phyloP scores from a whole-genome alignment of 768 basidiomycete species.

The Tulasnella sp. region DNA sequence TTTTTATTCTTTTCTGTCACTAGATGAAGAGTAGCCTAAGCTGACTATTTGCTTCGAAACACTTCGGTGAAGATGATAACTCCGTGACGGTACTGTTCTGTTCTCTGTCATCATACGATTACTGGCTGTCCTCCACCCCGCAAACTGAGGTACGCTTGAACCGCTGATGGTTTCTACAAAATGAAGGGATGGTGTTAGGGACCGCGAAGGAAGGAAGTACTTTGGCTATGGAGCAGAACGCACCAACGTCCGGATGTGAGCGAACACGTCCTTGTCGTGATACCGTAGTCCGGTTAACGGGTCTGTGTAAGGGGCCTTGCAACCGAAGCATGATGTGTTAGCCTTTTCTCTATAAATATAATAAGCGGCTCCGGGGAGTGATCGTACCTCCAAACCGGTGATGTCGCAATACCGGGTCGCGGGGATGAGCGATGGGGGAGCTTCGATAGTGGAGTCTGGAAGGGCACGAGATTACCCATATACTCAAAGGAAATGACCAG shows the following conservation, averaged over 20 bases:
- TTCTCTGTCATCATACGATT: not conserved
- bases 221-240: conserved; percentile 35
- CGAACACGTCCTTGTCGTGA: conserved; percentile 86
- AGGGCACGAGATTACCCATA: not conserved
- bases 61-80: not conserved
- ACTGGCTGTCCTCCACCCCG: conserved; percentile 28
- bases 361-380: not conserved
- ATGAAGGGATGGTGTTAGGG: not conserved
- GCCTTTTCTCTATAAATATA: not conserved
- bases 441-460: conserved; percentile 78
- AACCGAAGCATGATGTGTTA: too few relatives aligned
- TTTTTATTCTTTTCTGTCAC: not conserved
- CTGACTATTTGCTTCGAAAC: not conserved
- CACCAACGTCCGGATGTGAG: conserved; percentile 75
- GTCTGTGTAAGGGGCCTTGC: conserved; percentile 80
- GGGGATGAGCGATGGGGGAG: conserved; percentile 79
- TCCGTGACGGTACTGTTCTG: not conserved
- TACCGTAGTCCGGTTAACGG: conserved; percentile 78
- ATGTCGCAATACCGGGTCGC: conserved; percentile 83
- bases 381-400: conserved; percentile 72
- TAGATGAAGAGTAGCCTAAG: not conserved
- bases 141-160: conserved; percentile 24
- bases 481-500: too few relatives aligned
- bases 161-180: conserved; percentile 29
- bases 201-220: not conserved